A percentile compares a stretch with the other conserved stretches of the same genome.
phyloP scores from a whole-genome alignment of 306 rosid species.

The Abrus precatorius region DNA sequence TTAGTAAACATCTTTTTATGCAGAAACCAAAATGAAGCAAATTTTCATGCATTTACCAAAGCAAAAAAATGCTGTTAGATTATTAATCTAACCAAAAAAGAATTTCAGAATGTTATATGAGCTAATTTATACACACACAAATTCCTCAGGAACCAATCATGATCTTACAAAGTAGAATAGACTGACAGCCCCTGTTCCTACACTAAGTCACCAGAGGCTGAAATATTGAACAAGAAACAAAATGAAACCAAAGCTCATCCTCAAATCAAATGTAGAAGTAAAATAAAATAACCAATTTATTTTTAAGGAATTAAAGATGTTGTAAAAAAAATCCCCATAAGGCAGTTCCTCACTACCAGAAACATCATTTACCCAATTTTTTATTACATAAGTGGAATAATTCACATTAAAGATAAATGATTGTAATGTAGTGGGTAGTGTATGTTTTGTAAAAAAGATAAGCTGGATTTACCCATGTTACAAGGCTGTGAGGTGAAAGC shows the following conservation, averaged over 20 bases:
- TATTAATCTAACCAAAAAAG: not conserved
- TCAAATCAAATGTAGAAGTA: constrained; percentile 17
- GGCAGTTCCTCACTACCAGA: not conserved
- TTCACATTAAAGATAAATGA: constrained; percentile 33
- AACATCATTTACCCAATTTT: not conserved
- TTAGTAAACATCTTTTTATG: not conserved
- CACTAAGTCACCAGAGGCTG: not conserved
- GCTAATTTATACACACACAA: not conserved
- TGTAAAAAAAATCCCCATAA: not conserved
- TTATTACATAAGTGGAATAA: not conserved
- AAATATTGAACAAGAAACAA: constrained; percentile 29
- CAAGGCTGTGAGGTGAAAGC: constrained; percentile 5
- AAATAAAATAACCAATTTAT: not conserved
- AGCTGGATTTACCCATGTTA: not conserved
- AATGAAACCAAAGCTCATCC: constrained; percentile 1
- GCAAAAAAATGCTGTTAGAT: not conserved
- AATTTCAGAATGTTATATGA: not conserved
- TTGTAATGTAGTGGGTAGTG: constrained; percentile 24
- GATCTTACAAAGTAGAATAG: constrained; percentile 8
- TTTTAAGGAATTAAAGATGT: constrained; percentile 8
- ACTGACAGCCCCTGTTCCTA: not conserved
- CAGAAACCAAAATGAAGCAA: no score
- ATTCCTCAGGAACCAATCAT: constrained; percentile 3
- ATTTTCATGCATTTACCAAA: not conserved
- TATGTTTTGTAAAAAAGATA: constrained; percentile 27